These are phyloP conservation scores for Annulohypoxylon moriforme DNA, from an alignment of 495 filamentous ascomycete species.

Conservation along the genomic window DNA sequence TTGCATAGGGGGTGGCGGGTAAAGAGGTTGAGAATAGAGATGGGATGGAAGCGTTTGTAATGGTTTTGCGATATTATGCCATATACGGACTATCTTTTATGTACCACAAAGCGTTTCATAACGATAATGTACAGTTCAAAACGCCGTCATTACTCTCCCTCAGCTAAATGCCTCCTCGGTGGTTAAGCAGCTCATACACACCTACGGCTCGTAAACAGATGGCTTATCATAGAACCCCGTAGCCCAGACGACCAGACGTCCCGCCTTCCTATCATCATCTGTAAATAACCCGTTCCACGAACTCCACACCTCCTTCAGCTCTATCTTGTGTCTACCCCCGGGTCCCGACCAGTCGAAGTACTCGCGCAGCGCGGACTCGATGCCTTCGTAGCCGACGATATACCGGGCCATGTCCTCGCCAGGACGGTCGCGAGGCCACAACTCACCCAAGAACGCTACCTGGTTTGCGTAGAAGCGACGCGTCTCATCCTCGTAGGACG, in stretches of 20 bases:
- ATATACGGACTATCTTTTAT: not conserved
- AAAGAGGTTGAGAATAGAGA: not conserved
- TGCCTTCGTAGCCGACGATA: slow-evolving; percentile 66
- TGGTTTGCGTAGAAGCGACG: slow-evolving; percentile 86
- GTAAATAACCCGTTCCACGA: slow-evolving; percentile 85
- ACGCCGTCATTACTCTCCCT: not conserved
- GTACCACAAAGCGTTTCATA: not conserved
- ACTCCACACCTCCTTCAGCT: slow-evolving; percentile 72
- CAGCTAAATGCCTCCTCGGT: too few species aligned
- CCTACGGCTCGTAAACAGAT: slow-evolving; percentile 22
- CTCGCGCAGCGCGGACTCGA: slow-evolving; percentile 55
- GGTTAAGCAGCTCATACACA: too few species aligned
- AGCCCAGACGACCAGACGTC: slow-evolving; percentile 86
- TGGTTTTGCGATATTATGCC: not conserved
- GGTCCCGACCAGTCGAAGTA: slow-evolving; percentile 58
- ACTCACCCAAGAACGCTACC: slow-evolving; percentile 65
- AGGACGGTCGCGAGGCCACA: slow-evolving; percentile 54
- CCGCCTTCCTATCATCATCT: slow-evolving; percentile 85
- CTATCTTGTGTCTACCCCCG: slow-evolving; percentile 60
- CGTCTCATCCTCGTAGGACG: slow-evolving; percentile 83
- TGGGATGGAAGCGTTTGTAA: not conserved
- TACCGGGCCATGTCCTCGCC: slow-evolving; percentile 63
- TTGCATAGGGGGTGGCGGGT: not conserved
- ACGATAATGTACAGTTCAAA: not conserved
- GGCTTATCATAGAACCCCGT: slow-evolving; percentile 52